These are phyloP conservation scores for Aspergillus indologenus DNA, from an alignment of 495 filamentous ascomycete species.

Conservation along the genomic window DNA sequence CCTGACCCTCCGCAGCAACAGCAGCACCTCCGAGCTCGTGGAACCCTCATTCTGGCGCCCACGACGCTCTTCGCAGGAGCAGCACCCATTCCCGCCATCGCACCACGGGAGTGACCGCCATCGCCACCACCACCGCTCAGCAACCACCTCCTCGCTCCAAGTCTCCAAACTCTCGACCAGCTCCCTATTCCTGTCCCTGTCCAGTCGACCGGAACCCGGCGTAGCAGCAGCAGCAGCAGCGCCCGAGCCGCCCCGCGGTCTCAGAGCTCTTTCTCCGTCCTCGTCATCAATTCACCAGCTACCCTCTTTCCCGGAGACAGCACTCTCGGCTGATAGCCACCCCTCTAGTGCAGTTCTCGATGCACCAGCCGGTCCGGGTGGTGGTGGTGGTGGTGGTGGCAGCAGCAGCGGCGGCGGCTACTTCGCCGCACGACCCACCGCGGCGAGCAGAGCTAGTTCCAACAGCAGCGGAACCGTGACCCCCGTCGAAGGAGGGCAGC, in stretches of 20 bases:
- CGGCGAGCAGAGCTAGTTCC: conserved; percentile 14
- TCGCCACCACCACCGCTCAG: conserved; percentile 36
- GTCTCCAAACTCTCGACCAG: conserved; percentile 11
- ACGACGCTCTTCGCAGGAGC: neutral
- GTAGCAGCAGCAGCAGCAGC: neutral
- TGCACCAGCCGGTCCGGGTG: neutral
- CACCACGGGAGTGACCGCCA: conserved; percentile 1
- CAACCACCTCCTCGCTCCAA: conserved; percentile 33
- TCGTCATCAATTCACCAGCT: neutral
- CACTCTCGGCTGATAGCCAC: neutral
- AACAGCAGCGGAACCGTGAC: conserved; percentile 25
- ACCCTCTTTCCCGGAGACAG: neutral
- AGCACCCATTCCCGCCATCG: neutral
- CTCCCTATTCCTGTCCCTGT: conserved; percentile 5
- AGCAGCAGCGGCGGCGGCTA: conserved; percentile 24
- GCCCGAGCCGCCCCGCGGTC: neutral
- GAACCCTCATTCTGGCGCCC: neutral
- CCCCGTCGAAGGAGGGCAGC: conserved; percentile 30
- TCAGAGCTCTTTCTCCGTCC: neutral
- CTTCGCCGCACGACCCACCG: conserved; percentile 26
- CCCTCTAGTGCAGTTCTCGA: neutral
- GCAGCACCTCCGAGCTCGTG: conserved; percentile 5
- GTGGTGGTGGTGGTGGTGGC: conserved; percentile 12
- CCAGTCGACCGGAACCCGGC: conserved; percentile 19
- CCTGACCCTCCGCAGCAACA: conserved; percentile 21